phyloP scores from a whole-genome alignment of 441 rosid genomes.

The Populus hybrid region DNA sequence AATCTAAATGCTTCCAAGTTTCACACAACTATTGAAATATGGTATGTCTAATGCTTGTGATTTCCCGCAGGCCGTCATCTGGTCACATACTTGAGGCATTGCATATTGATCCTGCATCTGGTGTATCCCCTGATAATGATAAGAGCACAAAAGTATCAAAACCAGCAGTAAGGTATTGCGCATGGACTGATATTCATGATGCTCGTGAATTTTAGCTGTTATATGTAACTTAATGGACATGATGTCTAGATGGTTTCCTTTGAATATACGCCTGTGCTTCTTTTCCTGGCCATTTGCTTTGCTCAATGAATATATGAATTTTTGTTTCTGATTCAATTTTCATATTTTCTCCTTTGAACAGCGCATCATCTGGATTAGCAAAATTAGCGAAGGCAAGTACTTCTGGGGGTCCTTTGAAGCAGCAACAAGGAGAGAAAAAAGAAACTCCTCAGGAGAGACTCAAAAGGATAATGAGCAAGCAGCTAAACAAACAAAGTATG shows the following conservation, averaged over 20 bases:
- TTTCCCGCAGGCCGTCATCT: conserved; percentile 79
- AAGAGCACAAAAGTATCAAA: conserved; percentile 53
- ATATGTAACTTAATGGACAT: background rate
- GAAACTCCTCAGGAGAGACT: conserved; percentile 98
- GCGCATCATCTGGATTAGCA: conserved; percentile 65
- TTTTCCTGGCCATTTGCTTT: no score
- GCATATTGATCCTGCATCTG: conserved; percentile 97
- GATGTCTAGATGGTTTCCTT: no score
- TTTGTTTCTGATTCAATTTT: background rate
- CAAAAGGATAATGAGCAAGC: conserved; percentile 93
- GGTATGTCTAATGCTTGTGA: conserved; percentile 34
- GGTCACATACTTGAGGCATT: conserved; percentile 91
- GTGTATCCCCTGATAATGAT: conserved; percentile 80
- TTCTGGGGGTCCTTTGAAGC: conserved; percentile 57
- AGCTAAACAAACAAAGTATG: conserved; percentile 89
- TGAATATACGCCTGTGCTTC: no score
- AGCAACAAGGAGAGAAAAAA: conserved; percentile 60
- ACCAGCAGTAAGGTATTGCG: conserved; percentile 61
- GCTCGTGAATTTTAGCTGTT: background rate
- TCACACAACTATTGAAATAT: conserved; percentile 18
- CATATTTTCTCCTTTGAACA: conserved; percentile 25
- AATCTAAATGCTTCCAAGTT: conserved; percentile 28
- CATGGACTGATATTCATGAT: conserved; percentile 3
- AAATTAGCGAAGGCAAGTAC: conserved; percentile 69
- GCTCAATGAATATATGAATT: background rate